Evolutionary conservation across 768 basidiomycete genomes (phyloP).

Genomic region (Boletus bicolor): DNA sequence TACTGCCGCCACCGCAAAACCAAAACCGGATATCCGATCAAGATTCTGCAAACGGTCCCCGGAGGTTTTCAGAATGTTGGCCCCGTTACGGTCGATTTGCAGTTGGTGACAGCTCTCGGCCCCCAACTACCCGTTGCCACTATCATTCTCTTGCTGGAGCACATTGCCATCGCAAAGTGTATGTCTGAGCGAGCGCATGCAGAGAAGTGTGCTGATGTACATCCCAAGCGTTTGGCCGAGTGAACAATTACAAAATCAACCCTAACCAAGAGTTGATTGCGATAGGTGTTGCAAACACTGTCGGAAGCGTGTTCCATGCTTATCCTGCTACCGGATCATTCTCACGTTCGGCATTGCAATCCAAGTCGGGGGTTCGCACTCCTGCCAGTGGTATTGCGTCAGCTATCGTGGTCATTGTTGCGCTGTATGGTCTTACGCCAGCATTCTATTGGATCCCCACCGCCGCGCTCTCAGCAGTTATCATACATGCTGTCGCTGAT

Average conservation of each 20-base stretch:
- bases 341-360: constrained; percentile 95
- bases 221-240: constrained; percentile 79
- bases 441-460: constrained; percentile 90
- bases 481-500: constrained; percentile 90
- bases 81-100: constrained; percentile 41
- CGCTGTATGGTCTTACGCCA: constrained; percentile 89
- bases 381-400: constrained; percentile 86
- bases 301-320: constrained; percentile 86
- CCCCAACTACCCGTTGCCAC: constrained; percentile 80
- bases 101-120: constrained; percentile 65
- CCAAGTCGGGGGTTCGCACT: constrained; percentile 96
- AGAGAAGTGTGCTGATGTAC: constrained; percentile 8
- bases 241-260: constrained; percentile 92
- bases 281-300: constrained; percentile 93
- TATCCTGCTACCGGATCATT: constrained; percentile 99
- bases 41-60: constrained; percentile 79
- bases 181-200: constrained; percentile 23
- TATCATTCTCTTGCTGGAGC: constrained; percentile 88
- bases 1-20: constrained; percentile 64
- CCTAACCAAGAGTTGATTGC: constrained; percentile 95
- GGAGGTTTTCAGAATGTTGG: constrained; percentile 70
- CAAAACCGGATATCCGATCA: constrained; percentile 72
- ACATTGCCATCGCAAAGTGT: constrained; percentile 97
- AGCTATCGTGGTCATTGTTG: constrained; percentile 85
- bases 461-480: constrained; percentile 84